phyloP scores from a whole-genome alignment of 768 basidiomycete species.

The Phaeotremella fagi region DNA sequence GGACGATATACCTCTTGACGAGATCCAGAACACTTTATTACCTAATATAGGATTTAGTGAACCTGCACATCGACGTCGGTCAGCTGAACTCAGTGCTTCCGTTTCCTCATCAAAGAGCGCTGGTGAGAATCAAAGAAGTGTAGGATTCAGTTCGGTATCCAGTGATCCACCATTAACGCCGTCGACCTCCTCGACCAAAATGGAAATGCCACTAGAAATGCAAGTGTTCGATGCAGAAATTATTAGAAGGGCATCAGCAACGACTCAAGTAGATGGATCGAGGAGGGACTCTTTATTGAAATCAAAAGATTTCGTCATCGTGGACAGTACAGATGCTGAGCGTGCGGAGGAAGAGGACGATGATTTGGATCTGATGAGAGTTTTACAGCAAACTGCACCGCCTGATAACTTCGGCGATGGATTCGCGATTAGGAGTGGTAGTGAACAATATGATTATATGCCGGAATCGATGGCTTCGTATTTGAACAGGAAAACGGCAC shows the following conservation, averaged over 20 bases:
- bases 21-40: not conserved
- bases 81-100: not conserved
- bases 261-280: not conserved
- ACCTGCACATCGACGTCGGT: not conserved
- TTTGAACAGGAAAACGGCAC: constrained; percentile 48
- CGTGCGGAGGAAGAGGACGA: constrained; percentile 16
- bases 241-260: constrained; percentile 1
- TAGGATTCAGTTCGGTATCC: not conserved
- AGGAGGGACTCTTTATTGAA: not conserved
- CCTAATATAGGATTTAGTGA: not conserved
- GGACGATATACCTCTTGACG: not conserved
- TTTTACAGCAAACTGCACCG: constrained; percentile 23
- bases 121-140: not conserved
- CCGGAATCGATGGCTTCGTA: constrained; percentile 47
- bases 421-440: constrained; percentile 1
- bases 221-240: not conserved
- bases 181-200: constrained; percentile 6
- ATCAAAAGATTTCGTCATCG: not conserved
- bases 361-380: constrained; percentile 35
- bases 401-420: constrained; percentile 11
- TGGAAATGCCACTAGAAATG: not conserved
- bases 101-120: not conserved
- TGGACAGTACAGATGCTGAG: not conserved
- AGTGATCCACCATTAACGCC: constrained; percentile 2
- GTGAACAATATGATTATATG: constrained; percentile 33